Evolutionary conservation across 306 rosid genomes (phyloP), one percentile per base, ranked within the genome.

Genomic region (Dryas octopetala): DNA sequence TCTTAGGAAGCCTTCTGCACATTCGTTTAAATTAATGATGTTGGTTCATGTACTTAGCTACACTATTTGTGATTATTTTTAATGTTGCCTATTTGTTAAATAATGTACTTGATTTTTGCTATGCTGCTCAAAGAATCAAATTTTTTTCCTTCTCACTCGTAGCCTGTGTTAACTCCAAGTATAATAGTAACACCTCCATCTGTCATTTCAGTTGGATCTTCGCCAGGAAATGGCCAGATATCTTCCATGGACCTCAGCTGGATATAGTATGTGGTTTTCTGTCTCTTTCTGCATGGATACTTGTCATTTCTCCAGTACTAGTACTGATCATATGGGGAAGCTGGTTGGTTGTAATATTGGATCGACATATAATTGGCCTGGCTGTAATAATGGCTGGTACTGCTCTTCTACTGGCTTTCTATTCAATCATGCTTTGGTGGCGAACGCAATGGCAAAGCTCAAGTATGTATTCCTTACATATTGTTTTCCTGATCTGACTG

Each of bases 361-460:
- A 90, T 71, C 93, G 99, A 86, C 92, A 96, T 78, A 85, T 96
- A 79, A 88, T 92, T 84, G 99, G 99, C 75, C 85, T 96, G 86
- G 99, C 99, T 59, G 98, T 96, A 51, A 85, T 96, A 77, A 96
- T 96, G 99, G 99, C 98, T 62, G 99, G 99, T 73, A 92, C 97
- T 51, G 98, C 99, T 82, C 99, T 96, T 77, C 80, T 96, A 45
- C 77, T 96, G 88, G 97, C 99, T 44, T 96, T 96, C 80, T 96
- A 96, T 89, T 92, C 99, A 7, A 96, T 96, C 82, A 92, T 96
- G 99, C 91, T 96, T 63, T 96, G 99, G 99, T 96, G 99, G 99
- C 93, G 99, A 92, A 90, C 99, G 48, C 99, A 92, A 79, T 96
- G 99, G 99, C 99, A 96, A 88, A 96, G 99, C 90, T 96, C 99